phyloP scores from a whole-genome alignment of 2,329 filamentous ascomycete species.

The Penicillium expansum region DNA sequence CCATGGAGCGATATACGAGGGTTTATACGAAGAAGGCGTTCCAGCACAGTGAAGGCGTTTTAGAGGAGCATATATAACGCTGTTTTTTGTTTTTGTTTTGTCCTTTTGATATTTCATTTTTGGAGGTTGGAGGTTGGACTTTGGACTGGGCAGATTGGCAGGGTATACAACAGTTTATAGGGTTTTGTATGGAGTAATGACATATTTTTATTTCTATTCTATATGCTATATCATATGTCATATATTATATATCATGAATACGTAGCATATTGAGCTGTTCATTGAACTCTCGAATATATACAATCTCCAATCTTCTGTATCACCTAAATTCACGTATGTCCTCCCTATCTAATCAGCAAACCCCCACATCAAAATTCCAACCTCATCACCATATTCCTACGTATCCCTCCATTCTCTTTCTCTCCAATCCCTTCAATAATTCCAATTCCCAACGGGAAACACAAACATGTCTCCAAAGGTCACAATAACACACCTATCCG shows the following conservation, averaged over 20 bases:
- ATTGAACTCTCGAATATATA: too few relatives aligned
- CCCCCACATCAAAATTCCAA: conserved; percentile 11
- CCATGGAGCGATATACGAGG: conserved; percentile 58
- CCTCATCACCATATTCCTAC: not conserved
- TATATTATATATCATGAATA: too few relatives aligned
- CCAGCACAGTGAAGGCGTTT: conserved; percentile 18
- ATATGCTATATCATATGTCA: too few relatives aligned
- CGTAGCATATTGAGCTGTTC: too few relatives aligned
- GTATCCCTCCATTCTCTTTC: not conserved
- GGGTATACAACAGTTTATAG: not conserved
- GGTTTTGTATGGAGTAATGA: not conserved
- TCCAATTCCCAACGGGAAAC: not conserved
- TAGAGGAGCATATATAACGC: conserved; percentile 6
- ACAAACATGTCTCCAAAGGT: not conserved
- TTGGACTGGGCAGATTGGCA: conserved; percentile 14
- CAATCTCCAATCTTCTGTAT: too few relatives aligned
- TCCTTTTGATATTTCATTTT: not conserved
- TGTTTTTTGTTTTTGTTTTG: conserved; percentile 1
- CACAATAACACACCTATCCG: conserved; percentile 47
- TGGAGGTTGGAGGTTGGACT: not conserved
- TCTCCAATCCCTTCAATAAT: conserved; percentile 2
- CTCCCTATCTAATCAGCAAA: conserved; percentile 14
- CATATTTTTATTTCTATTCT: not conserved
- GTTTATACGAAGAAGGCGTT: conserved; percentile 40
- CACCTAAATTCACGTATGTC: too few relatives aligned